Conservation (phyloP, 2,329 filamentous ascomycete species). For the Penicillium brevicompactum region DNA sequence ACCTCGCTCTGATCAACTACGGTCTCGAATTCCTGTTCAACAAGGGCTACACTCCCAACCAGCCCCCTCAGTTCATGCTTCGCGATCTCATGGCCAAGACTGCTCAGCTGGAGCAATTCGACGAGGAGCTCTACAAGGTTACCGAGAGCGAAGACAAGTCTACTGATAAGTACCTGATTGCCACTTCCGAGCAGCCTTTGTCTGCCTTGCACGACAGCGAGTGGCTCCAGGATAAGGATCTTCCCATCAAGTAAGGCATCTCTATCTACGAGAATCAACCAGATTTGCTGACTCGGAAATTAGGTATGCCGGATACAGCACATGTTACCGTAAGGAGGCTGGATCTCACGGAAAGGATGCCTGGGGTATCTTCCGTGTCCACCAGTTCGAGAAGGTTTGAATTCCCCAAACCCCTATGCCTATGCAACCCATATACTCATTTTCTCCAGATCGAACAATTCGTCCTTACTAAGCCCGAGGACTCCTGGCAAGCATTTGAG, state of each 20-base stretch:
- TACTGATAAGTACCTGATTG: conserved; percentile 81
- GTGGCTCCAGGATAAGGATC: conserved; percentile 81
- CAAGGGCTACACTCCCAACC: conserved; percentile 79
- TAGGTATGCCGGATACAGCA: conserved; percentile 82
- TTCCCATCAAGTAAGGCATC: conserved; percentile 74
- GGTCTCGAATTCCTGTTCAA: conserved; percentile 83
- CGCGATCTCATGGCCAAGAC: conserved; percentile 98
- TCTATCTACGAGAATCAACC: background rate
- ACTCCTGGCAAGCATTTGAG: conserved; percentile 91
- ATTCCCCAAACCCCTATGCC: background rate
- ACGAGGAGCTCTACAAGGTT: conserved; percentile 98
- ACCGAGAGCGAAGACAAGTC: conserved; percentile 78
- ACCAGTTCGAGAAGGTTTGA: conserved; percentile 89
- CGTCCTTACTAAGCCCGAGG: conserved; percentile 78
- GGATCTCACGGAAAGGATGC: conserved; percentile 89
- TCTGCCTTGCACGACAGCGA: conserved; percentile 91
- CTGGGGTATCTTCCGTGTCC: conserved; percentile 97
- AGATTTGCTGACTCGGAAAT: conserved; percentile 10
- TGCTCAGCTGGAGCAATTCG: conserved; percentile 93
- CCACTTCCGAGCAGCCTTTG: conserved; percentile 92
- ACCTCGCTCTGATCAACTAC: conserved; percentile 93
- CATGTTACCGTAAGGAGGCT: conserved; percentile 94
- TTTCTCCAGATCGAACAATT: conserved; percentile 71
- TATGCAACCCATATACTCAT: background rate
- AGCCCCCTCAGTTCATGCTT: conserved; percentile 92